A percentile compares a stretch with the other conserved stretches of the same genome.
Evolutionary conservation across 1,139 yeast genomes (phyloP).

Genomic region (Geotrichum phurueaensis): DNA sequence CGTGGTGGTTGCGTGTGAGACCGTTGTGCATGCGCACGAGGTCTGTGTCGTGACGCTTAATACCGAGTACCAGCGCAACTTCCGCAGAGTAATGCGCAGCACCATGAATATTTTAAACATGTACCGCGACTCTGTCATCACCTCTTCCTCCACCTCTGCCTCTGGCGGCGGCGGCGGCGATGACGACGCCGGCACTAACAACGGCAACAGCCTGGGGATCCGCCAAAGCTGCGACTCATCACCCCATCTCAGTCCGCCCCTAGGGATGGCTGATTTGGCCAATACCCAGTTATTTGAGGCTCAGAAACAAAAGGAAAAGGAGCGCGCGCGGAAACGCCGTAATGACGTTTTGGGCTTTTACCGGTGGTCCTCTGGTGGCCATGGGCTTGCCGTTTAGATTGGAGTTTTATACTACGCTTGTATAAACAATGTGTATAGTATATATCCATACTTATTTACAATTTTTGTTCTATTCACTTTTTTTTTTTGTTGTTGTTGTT

Average conservation of each 20-base stretch:
- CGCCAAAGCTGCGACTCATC: background rate
- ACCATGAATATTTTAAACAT: conserved; percentile 31
- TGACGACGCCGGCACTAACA: too few relatives aligned
- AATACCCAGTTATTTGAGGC: conserved; percentile 1
- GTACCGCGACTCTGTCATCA: conserved; percentile 18
- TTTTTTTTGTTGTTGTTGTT: too few relatives aligned
- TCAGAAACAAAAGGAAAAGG: background rate
- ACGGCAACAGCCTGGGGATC: background rate
- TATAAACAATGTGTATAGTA: too few relatives aligned
- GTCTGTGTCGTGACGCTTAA: conserved; percentile 33
- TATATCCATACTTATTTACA: too few relatives aligned
- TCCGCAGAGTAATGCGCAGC: conserved; percentile 31
- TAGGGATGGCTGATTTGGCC: conserved; percentile 16
- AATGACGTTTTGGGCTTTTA: conserved; percentile 30
- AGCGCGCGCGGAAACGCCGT: conserved; percentile 20
- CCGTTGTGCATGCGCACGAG: conserved; percentile 34
- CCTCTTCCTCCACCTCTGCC: too few relatives aligned
- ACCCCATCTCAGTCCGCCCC: background rate
- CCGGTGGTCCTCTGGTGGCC: conserved; percentile 33
- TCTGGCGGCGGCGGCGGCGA: conserved; percentile 18
- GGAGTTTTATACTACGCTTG: too few relatives aligned
- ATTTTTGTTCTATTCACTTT: too few relatives aligned
- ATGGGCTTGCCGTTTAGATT: conserved; percentile 31
- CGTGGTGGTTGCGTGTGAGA: conserved; percentile 33
- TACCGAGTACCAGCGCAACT: conserved; percentile 34